Percentiles rank a stretch among this genome's conserved stretches.
Conservation (phyloP, 2,329 filamentous ascomycete species). For the Penicillium verrucosum region DNA sequence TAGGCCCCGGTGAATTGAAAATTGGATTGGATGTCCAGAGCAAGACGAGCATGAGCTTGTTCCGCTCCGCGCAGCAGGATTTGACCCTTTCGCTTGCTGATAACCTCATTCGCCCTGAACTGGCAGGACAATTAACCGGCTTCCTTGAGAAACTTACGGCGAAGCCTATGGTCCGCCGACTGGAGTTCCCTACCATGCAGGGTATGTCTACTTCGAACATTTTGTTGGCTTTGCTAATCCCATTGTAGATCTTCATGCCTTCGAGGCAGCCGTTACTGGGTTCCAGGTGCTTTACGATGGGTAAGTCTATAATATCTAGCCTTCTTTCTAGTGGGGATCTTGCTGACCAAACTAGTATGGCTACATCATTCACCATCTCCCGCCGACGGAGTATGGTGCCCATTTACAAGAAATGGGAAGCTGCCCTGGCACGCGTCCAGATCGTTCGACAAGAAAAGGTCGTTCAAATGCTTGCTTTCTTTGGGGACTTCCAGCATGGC, state of each 20-base stretch:
- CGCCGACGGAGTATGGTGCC: slow-evolving; percentile 84
- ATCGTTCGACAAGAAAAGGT: slow-evolving; percentile 73
- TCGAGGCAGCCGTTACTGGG: slow-evolving; percentile 75
- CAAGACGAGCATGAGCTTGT: slow-evolving; percentile 61
- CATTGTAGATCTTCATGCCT: slow-evolving; percentile 65
- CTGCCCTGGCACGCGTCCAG: slow-evolving; percentile 73
- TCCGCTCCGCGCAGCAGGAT: slow-evolving; percentile 72
- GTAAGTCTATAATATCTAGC: slow-evolving; percentile 29
- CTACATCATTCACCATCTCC: slow-evolving; percentile 74
- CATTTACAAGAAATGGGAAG: slow-evolving; percentile 93
- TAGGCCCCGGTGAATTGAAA: slow-evolving; percentile 67
- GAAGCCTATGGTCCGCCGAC: slow-evolving; percentile 66
- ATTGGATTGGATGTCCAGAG: slow-evolving; percentile 63
- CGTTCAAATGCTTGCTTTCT: slow-evolving; percentile 78
- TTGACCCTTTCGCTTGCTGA: slow-evolving; percentile 73
- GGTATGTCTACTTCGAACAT: slow-evolving; percentile 24
- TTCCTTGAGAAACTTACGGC: slow-evolving; percentile 57
- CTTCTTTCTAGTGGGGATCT: not conserved
- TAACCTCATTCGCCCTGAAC: slow-evolving; percentile 59
- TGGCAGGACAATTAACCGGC: slow-evolving; percentile 61
- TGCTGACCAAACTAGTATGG: slow-evolving; percentile 47
- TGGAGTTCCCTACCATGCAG: slow-evolving; percentile 61
- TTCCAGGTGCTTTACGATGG: slow-evolving; percentile 72
- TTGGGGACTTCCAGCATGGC: slow-evolving; percentile 81
- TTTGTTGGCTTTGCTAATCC: slow-evolving; percentile 12